Evolutionary conservation across 345 rosid genomes (phyloP), one percentile per base, ranked within the genome.

Genomic region (Leavenworthia alabamica): DNA sequence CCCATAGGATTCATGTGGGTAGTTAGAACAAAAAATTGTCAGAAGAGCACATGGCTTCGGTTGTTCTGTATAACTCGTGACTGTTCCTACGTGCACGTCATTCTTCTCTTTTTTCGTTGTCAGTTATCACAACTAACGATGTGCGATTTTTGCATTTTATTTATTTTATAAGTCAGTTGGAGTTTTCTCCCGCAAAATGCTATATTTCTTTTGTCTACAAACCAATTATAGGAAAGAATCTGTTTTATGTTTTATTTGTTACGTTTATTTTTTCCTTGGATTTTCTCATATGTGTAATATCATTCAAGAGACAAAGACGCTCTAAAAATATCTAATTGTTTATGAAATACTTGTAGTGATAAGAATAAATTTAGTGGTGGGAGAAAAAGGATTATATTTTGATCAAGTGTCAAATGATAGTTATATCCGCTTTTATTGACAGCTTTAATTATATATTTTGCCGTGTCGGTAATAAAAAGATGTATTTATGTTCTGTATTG

Each of bases 11-110:
- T 29, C 66, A 68, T 50, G 72, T 68, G 66, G 45, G 60, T 68
- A 24, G 61, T 68, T 68, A n/a, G 40, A 52, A 68, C 44, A 67
- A 60, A n/a, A 60, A 26, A 10, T 12, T 53, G 73, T 61, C 67
- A 60, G 56, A 23, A 10, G 13, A 47, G 20, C 73, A 69, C 73
- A 69, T 69, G 73, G 73, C 73, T 69, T 61, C 62, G 56, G 68
- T 69, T 44, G 54, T 60, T 60, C 62, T 60, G 73, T 53, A 44
- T 43, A 67, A 60, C 67, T 69, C 73, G 67, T 60, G 67, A 60
- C 73, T 60, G 62, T 69, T 60, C 54, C 73, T 60, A 44, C 62
- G 56, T 69, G 62, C 62, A 60, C 55, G 46, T 68, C 67, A 61
- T 44, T 60, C 43, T 17, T 31, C 48, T 32, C 37, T 20, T 37